Conservation (phyloP, 177 flowering plant species). For the Vitis hybrid region DNA sequence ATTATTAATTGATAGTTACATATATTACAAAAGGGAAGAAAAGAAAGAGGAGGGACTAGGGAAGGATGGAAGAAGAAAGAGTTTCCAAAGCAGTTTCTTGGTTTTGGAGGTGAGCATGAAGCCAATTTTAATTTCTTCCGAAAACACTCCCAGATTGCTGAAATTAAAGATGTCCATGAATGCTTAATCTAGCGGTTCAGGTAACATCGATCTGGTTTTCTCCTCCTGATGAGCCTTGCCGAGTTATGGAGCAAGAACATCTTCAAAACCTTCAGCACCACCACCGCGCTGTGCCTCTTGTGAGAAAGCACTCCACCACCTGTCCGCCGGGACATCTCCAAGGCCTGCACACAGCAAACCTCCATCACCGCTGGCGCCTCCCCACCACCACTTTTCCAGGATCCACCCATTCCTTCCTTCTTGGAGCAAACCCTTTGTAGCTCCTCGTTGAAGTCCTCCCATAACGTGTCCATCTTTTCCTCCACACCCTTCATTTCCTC, state of each 20-base stretch:
- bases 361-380: not conserved
- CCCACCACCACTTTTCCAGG: too few relatives aligned
- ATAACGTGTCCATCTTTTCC: slow-evolving; percentile 16
- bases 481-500: not conserved
- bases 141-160: too few relatives aligned
- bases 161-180: too few relatives aligned
- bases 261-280: not conserved
- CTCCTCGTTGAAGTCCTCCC: slow-evolving; percentile 10
- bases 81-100: too few relatives aligned
- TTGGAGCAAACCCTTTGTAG: slow-evolving; percentile 1
- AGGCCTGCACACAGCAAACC: not conserved
- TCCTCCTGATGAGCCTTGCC: not conserved
- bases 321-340: not conserved
- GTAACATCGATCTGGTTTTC: not conserved
- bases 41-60: too few relatives aligned
- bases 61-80: too few relatives aligned
- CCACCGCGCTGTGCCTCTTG: not conserved
- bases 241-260: not conserved
- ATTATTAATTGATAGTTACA: too few relatives aligned
- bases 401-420: not conserved
- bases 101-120: too few relatives aligned
- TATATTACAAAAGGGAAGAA: too few relatives aligned
- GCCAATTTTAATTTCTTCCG: too few relatives aligned
- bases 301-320: not conserved
- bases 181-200: not conserved